Conservation (phyloP, 2,329 filamentous ascomycete genomes). For the Calonectria henricotiae region DNA sequence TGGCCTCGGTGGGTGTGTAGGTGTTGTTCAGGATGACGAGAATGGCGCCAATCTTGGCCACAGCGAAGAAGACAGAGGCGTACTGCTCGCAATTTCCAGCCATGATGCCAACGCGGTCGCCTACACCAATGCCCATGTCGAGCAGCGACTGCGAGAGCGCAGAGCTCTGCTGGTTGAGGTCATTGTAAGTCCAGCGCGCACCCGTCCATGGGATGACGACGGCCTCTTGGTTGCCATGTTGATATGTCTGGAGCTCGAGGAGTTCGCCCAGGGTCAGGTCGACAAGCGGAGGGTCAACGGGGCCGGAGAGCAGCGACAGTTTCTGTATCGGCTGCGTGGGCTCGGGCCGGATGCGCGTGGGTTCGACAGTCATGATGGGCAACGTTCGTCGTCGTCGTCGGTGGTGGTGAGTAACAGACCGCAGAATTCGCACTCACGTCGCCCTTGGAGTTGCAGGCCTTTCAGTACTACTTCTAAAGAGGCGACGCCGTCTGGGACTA, state of each 20-base stretch:
- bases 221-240: constrained; percentile 78
- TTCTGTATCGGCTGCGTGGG: constrained; percentile 57
- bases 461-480: constrained; percentile 8
- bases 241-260: constrained; percentile 78
- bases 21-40: constrained; percentile 88
- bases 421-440: constrained; percentile 17
- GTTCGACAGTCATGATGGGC: constrained; percentile 53
- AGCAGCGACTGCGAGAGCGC: constrained; percentile 77
- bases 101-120: constrained; percentile 83
- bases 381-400: constrained; percentile 27
- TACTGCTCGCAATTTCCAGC: constrained; percentile 88
- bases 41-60: constrained; percentile 77
- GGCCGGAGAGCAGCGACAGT: constrained; percentile 77
- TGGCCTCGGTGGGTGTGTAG: constrained; percentile 81
- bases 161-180: constrained; percentile 75
- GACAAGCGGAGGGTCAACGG: constrained; percentile 78
- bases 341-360: constrained; percentile 52
- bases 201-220: constrained; percentile 84
- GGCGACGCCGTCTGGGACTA: constrained; percentile 23
- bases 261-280: constrained; percentile 82
- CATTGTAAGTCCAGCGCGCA: constrained; percentile 80
- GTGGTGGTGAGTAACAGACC: constrained; percentile 22
- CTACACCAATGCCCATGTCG: constrained; percentile 76
- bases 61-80: constrained; percentile 82
- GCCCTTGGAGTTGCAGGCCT: constrained; percentile 20